These are phyloP conservation scores for Mortierella hygrophila DNA, from an alignment of 192 early-diverging fungal species.

Conservation along the genomic window DNA sequence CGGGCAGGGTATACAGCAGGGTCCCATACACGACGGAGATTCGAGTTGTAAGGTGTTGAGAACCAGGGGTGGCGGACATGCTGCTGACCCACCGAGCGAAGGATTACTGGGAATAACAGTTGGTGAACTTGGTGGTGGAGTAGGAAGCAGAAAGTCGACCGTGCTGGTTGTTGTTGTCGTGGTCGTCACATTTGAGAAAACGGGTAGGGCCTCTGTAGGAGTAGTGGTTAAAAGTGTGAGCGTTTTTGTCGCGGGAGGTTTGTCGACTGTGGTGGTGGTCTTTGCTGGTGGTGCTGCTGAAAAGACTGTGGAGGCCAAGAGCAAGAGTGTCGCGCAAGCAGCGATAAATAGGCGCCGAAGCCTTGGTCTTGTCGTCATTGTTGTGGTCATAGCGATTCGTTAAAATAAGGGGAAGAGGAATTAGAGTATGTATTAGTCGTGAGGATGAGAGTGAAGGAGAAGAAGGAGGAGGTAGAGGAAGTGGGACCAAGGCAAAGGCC, in stretches of 20 bases:
- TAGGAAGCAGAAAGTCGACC: not conserved
- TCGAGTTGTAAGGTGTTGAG: conserved; percentile 5
- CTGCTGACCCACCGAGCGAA: not conserved
- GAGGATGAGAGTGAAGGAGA: not conserved
- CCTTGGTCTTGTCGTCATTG: not conserved
- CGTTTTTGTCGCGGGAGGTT: not conserved
- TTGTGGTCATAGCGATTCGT: not conserved
- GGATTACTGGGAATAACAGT: not conserved
- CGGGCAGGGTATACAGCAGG: conserved; percentile 40
- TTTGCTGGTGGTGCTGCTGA: conserved; percentile 9
- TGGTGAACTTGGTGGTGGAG: not conserved
- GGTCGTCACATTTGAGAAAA: not conserved
- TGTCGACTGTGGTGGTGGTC: not conserved
- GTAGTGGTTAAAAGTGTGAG: not conserved
- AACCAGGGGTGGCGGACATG: conserved; percentile 40
- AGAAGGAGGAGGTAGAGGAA: not conserved
- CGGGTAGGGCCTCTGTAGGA: not conserved
- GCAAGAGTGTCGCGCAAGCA: not conserved
- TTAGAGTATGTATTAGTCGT: not conserved
- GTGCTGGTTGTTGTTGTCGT: not conserved
- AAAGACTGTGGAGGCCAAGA: not conserved
- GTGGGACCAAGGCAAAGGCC: not conserved
- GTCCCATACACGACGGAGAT: conserved; percentile 16
- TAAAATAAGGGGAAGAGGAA: not conserved
- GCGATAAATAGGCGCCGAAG: not conserved